Base-by-base conservation (phyloP, 768 basidiomycete genomes). In the Suillus subluteus region DNA sequence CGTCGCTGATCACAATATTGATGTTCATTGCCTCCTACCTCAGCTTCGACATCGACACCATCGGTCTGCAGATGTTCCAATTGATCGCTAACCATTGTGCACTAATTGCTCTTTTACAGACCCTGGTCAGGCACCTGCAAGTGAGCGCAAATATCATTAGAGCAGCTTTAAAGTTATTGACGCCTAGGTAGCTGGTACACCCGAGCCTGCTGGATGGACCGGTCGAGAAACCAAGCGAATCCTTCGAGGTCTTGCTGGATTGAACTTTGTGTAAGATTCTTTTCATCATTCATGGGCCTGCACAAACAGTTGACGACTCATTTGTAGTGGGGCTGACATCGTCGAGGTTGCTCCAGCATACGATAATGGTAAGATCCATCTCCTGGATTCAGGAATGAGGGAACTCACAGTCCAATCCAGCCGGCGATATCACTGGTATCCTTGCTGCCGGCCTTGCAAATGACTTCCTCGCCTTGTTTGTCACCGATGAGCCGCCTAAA, bases 341-440 rank as follows among this genome's bases (percentile, higher is more conserved):
- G 91, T 93, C 38, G 91, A 93, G 75, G 91, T 93, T 54, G 79
- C 90, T 2, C 91, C 91, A 15, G 86, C 89, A 26, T 91, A 91
- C 74, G 91, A 91, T 75, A 81, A 87, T 66, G 89, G 88, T 88
- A 65, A 58, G 81, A 70, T n/a, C 50, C 50, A 50, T 63, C 54
- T 61, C 58, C 30, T 21, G 15, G 37, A 62, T 21, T 48, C 23
- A 48, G 38, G 26, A 38, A 50, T 35, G 38, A 35, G 41, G 26
- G 62, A 58, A 66, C 40, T 58, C 21, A 68, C 44, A 63, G 40
- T 15, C 58, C n/a, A 38, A 54, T 65, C 26, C 66, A 86, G 89
- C 89, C 58, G 48, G 48, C 13, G 89, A 91, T 50, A 85, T 89
- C 58, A 92, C 90, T 30, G 85, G 83, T 2, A 88, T 88, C 58